Conservation (phyloP, 768 basidiomycete genomes). For the Lentinula edodes region DNA sequence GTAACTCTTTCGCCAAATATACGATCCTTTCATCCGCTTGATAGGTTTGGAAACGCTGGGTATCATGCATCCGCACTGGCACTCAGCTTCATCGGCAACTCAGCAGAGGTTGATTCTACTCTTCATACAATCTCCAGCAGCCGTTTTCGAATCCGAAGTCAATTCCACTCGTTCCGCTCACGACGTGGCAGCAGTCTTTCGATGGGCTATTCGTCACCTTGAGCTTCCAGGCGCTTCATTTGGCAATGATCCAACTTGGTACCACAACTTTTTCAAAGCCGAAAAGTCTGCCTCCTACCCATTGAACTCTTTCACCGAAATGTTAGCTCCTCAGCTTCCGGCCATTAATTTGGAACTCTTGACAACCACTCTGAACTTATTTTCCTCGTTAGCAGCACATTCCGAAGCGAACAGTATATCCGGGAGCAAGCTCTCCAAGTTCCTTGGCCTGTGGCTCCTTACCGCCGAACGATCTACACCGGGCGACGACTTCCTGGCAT, state of each 20-base stretch:
- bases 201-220: constrained; percentile 78
- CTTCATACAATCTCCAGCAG: constrained; percentile 57
- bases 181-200: constrained; percentile 74
- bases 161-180: constrained; percentile 62
- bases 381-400: constrained; percentile 67
- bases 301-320: constrained; percentile 53
- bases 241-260: constrained; percentile 65
- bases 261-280: constrained; percentile 51
- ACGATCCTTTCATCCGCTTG: constrained; percentile 8
- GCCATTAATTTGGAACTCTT: constrained; percentile 54
- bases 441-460: constrained; percentile 71
- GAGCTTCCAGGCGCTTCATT: constrained; percentile 54
- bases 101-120: constrained; percentile 67
- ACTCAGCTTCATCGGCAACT: constrained; percentile 64
- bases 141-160: constrained; percentile 62
- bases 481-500: constrained; percentile 55
- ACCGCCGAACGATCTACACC: constrained; percentile 38
- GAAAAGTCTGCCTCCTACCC: constrained; percentile 62
- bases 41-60: constrained; percentile 78
- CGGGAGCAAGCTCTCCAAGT: constrained; percentile 71
- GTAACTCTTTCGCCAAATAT: constrained; percentile 10
- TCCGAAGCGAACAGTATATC: constrained; percentile 69
- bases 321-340: constrained; percentile 57
- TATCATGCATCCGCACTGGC: constrained; percentile 83
- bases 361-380: constrained; percentile 49